These are phyloP conservation scores for Microbotryum lychnidis-dioicae DNA, from an alignment of 1,284 basidiomycete genomes.

Conservation along the genomic window DNA sequence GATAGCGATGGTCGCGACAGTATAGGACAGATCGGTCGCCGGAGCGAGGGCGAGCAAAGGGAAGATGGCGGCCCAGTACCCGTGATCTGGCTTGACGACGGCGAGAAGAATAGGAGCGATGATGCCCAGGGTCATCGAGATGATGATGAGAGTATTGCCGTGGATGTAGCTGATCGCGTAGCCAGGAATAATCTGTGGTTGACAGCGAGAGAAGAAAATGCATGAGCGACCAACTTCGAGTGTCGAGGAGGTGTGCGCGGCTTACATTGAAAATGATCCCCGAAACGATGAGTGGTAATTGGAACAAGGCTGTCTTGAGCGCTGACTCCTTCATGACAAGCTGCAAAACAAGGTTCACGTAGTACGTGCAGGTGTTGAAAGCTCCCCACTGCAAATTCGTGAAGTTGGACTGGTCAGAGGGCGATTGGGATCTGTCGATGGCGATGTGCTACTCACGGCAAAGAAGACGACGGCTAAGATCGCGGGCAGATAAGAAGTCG, in stretches of 20 bases:
- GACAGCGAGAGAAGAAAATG: not conserved
- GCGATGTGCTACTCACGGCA: slow-evolving; percentile 34
- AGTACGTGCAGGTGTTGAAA: slow-evolving; percentile 45
- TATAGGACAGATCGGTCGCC: slow-evolving; percentile 26
- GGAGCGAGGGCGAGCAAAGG: slow-evolving; percentile 55
- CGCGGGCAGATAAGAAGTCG: slow-evolving; percentile 53
- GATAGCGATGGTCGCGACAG: slow-evolving; percentile 24
- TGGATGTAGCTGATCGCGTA: slow-evolving; percentile 29
- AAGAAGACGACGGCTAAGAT: slow-evolving; percentile 60
- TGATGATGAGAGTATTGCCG: slow-evolving; percentile 32
- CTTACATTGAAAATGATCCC: not conserved
- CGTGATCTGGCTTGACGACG: slow-evolving; percentile 51
- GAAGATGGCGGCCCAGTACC: slow-evolving; percentile 74
- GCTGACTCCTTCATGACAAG: slow-evolving; percentile 43
- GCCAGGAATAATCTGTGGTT: slow-evolving; percentile 26
- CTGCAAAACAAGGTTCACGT: slow-evolving; percentile 15
- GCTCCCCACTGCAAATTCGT: slow-evolving; percentile 46
- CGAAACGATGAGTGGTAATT: slow-evolving; percentile 57
- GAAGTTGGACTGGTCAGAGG: no score
- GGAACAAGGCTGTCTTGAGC: slow-evolving; percentile 61
- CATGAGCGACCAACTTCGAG: no score
- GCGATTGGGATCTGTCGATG: no score
- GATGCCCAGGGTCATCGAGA: slow-evolving; percentile 46
- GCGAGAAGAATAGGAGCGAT: slow-evolving; percentile 63
- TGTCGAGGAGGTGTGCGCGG: not conserved